A percentile compares a stretch with the other conserved stretches of the same genome.
phyloP scores from a whole-genome alignment of 1,284 basidiomycete species.

The Heterobasidion occidentale region DNA sequence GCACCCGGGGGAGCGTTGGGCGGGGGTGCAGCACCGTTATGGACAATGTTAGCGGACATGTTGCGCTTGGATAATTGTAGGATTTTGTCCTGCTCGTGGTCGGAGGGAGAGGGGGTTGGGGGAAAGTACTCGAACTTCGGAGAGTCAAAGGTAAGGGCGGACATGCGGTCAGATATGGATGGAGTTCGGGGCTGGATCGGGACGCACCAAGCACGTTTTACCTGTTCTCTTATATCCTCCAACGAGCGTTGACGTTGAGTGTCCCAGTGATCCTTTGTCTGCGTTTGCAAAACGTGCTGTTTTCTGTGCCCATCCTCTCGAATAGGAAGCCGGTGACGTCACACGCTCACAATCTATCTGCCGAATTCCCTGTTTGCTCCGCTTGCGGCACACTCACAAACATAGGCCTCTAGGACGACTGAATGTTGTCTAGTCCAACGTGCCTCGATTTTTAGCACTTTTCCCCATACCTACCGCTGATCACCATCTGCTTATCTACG shows the following conservation, averaged over 20 bases:
- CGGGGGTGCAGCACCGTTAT: not conserved
- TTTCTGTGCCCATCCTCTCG: not conserved
- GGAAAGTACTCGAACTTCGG: conserved; percentile 14
- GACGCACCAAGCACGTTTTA: not conserved
- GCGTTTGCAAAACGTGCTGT: too few relatives aligned
- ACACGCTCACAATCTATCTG: not conserved
- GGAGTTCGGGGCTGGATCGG: not conserved
- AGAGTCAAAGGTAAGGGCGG: conserved; percentile 5
- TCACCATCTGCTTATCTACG: too few relatives aligned
- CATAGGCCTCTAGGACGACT: too few relatives aligned
- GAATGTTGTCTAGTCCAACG: too few relatives aligned
- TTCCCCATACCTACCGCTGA: not conserved
- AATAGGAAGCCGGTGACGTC: conserved; percentile 1
- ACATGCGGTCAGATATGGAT: not conserved
- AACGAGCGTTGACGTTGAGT: not conserved
- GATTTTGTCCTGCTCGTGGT: conserved; percentile 8
- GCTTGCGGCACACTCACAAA: too few relatives aligned
- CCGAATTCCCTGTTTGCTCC: not conserved
- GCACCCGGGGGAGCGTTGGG: conserved; percentile 2
- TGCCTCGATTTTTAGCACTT: not conserved
- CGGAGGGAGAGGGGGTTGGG: conserved; percentile 11
- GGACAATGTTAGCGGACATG: conserved; percentile 6
- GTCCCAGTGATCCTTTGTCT: too few relatives aligned
- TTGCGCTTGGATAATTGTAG: not conserved
- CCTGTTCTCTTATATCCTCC: not conserved